Conservation (phyloP, 2,329 filamentous ascomycete species). For the Cladosporium velox region DNA sequence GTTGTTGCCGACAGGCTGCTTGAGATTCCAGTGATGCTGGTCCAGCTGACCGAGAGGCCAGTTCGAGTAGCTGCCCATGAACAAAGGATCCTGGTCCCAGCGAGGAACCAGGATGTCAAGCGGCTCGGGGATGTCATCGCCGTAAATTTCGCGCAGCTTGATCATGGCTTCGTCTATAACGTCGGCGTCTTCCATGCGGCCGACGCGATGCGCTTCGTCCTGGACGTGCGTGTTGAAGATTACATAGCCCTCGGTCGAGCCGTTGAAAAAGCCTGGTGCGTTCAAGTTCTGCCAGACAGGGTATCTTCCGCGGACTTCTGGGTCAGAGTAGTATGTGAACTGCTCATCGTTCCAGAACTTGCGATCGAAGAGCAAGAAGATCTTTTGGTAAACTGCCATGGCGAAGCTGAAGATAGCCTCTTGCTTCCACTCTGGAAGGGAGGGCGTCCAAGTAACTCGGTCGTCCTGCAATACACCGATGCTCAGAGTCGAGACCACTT, state of each 20-base stretch:
- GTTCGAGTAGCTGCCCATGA: slow-evolving; percentile 66
- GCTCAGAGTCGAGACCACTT: slow-evolving; percentile 68
- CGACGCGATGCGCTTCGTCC: slow-evolving; percentile 58
- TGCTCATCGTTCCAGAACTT: slow-evolving; percentile 65
- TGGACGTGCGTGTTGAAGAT: slow-evolving; percentile 65
- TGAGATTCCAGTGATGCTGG: slow-evolving; percentile 64
- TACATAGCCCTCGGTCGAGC: slow-evolving; percentile 58
- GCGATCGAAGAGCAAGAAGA: slow-evolving; percentile 68
- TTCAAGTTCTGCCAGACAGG: slow-evolving; percentile 67
- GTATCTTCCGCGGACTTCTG: slow-evolving; percentile 53
- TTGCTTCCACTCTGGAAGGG: slow-evolving; percentile 65
- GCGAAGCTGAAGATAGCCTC: slow-evolving; percentile 63
- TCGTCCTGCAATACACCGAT: slow-evolving; percentile 67
- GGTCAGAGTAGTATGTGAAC: slow-evolving; percentile 57
- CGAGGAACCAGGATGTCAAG: slow-evolving; percentile 62
- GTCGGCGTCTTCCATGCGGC: slow-evolving; percentile 60
- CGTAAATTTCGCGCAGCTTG: slow-evolving; percentile 64
- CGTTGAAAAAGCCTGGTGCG: slow-evolving; percentile 54
- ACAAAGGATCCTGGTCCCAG: slow-evolving; percentile 55
- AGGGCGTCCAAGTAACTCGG: slow-evolving; percentile 59
- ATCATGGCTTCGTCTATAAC: slow-evolving; percentile 60
- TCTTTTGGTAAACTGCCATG: slow-evolving; percentile 74
- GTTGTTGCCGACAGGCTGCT: slow-evolving; percentile 57
- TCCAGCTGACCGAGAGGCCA: slow-evolving; percentile 66
- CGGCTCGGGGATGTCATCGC: slow-evolving; percentile 60